Evolutionary conservation across 768 basidiomycete species (phyloP), one percentile per base, ranked within the genome.

Genomic region (Royoungia palumana): DNA sequence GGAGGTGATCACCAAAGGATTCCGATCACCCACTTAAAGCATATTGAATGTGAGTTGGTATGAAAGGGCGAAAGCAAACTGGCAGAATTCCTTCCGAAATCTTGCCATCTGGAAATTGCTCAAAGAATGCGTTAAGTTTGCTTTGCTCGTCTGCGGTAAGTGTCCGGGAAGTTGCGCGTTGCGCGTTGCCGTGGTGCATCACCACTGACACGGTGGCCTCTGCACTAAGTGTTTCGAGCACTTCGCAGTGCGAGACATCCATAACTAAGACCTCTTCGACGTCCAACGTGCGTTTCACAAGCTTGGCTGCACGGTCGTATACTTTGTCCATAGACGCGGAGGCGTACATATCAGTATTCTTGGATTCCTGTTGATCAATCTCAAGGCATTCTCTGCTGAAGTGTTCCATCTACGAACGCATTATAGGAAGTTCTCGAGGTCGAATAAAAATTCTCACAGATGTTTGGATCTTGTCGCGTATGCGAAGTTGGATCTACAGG

Each of bases 311-410:
- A n/a, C 83, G 83, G 52, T 89, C 83, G 59, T 95, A 97, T 10
- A 97, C 85, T 52, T 80, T 82, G 60, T 94, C 89, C 92, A 96
- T 95, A 71, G 77, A 68, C 32, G 57, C 56, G 9, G 61, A 61
- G 35, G 50, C 40, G 19, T 62, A 68, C 51, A 60, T 55, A 39
- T 68, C 57, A 30, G 51, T 9, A 17, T 39, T 47, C 39, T 45
- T 51, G 16, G 65, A 54, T 11, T 74, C 69, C 41, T 72, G 62
- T 46, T 75, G 66, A 65, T 95, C 92, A 55, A 94, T 88, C 64
- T 95, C 94, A 21, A 97, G 78, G 59, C 91, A 94, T 66, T 97
- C 94, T 19, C 94, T 82, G 44, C 89, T 94, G 63, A 97, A 96
- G 55, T 89, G 82, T 64, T 97, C 94, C 94, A 97, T 95, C 82